Evolutionary conservation across 441 rosid genomes (phyloP), one percentile per base, ranked within the genome.

Genomic region (Jatropha multifida): DNA sequence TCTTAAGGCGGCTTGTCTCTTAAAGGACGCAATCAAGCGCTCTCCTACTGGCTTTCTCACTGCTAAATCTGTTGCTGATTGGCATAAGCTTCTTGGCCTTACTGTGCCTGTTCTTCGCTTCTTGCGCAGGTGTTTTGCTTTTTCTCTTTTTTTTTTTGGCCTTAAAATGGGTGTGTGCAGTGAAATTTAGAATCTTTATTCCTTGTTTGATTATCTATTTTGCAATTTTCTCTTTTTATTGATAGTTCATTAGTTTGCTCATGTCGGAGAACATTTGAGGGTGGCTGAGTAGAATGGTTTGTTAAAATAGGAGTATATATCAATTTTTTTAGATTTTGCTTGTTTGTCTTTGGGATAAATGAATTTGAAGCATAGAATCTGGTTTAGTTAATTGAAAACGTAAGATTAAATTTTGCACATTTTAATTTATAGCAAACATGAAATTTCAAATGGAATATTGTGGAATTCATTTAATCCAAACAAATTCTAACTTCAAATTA

Each of bases 31-130:
- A 27, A 89, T 94, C 15, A 89, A 94, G 67, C 92, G 99, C 49
- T 92, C 96, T 41, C 87, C 96, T 44, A 88, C 90, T 51, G 97
- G 90, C 38, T 96, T 92, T 83, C 94, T 96, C 80, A 94, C 97
- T 10, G 92, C 98, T 5, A 92, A 89, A 80, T 91, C 98, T 62
- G 86, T 96, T 62, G 80, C 91, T 20, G 97, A 92, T 27, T 92
- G 98, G 98, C 97, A 94, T 69, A 94, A 90, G 77, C 92, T 91
- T 74, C 96, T 94, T 61, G 98, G 98, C 58, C 97, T 96, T 85
- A 92, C 98, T 74, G 86, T 96, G 63, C 98, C 96, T 48, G 97
- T 92, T 79, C 90, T 94, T 59, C 98, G 98, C 70, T 94, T 96
- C 81, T 52, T 94, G 70, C 94, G 99, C 88, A 88, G 99, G 99